These are phyloP conservation scores for Vanrija sp. DNA, from an alignment of 1,284 basidiomycete species.

Conservation along the genomic window DNA sequence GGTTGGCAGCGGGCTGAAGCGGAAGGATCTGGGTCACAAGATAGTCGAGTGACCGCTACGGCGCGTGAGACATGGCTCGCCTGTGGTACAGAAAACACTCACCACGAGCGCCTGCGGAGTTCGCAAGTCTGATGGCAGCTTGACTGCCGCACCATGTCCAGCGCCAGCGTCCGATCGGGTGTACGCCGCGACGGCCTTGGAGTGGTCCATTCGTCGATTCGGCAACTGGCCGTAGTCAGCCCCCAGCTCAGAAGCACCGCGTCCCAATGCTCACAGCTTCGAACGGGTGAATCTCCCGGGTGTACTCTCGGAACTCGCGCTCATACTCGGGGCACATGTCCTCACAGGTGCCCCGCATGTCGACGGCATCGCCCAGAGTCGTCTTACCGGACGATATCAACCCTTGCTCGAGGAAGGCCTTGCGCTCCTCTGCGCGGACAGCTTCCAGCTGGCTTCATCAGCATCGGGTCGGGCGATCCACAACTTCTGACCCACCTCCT, in stretches of 20 bases:
- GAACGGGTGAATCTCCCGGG: slow-evolving; percentile 81
- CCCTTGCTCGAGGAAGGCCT: slow-evolving; percentile 72
- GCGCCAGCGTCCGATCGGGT: slow-evolving; percentile 79
- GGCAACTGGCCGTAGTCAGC: slow-evolving; percentile 25
- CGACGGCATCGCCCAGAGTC: slow-evolving; percentile 79
- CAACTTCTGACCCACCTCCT: slow-evolving; percentile 32
- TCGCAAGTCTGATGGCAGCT: slow-evolving; percentile 87
- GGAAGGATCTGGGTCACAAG: slow-evolving; percentile 78
- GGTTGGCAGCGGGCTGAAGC: slow-evolving; percentile 48
- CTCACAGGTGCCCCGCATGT: slow-evolving; percentile 82
- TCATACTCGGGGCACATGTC: slow-evolving; percentile 96
- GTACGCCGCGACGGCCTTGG: slow-evolving; percentile 88
- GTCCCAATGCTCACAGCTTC: slow-evolving; percentile 63
- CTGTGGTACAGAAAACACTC: slow-evolving; percentile 18
- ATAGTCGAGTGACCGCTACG: slow-evolving; percentile 81
- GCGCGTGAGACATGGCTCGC: too few relatives aligned
- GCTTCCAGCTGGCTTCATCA: slow-evolving; percentile 50
- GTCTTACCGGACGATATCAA: slow-evolving; percentile 83
- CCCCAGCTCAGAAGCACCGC: not conserved
- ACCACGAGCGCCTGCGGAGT: slow-evolving; percentile 80
- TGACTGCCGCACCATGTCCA: slow-evolving; percentile 47
- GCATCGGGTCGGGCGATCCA: not conserved
- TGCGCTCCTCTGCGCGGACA: slow-evolving; percentile 66
- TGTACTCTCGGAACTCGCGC: slow-evolving; percentile 81
- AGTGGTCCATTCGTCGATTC: slow-evolving; percentile 70